These are phyloP conservation scores for Lasiosphaeria hispida DNA, from an alignment of 495 filamentous ascomycete species.

Conservation along the genomic window DNA sequence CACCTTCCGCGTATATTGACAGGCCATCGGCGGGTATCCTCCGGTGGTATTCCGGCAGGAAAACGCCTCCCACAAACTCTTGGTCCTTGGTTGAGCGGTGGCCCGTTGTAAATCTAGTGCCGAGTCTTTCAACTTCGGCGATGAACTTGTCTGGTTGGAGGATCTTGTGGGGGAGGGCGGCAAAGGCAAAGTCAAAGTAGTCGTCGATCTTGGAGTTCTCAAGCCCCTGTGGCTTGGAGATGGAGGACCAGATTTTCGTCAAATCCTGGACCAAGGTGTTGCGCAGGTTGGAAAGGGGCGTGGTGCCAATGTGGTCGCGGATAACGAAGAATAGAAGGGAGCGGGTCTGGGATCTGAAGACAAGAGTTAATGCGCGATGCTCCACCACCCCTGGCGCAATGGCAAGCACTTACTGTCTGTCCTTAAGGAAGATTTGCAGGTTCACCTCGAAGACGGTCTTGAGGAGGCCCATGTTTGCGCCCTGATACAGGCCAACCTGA, in stretches of 20 bases:
- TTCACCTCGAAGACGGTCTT: slow-evolving; percentile 99
- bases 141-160: slow-evolving; percentile 92
- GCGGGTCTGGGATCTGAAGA: slow-evolving; percentile 72
- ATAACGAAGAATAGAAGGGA: slow-evolving; percentile 98
- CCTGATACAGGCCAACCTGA: slow-evolving; percentile 96
- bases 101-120: slow-evolving; percentile 76
- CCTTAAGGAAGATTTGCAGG: slow-evolving; percentile 91
- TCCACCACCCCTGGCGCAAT: not conserved
- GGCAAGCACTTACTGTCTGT: slow-evolving; percentile 66
- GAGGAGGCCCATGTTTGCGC: slow-evolving; percentile 95
- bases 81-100: slow-evolving; percentile 70
- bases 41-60: slow-evolving; percentile 91
- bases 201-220: slow-evolving; percentile 89
- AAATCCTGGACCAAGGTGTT: slow-evolving; percentile 89
- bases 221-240: slow-evolving; percentile 85
- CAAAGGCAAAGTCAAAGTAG: slow-evolving; percentile 98
- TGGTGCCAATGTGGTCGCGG: slow-evolving; percentile 89
- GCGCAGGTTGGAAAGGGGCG: slow-evolving; percentile 82
- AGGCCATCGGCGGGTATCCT: slow-evolving; percentile 96
- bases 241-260: slow-evolving; percentile 82
- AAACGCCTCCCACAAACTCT: slow-evolving; percentile 71
- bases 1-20: slow-evolving; percentile 82
- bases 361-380: not conserved
- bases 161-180: slow-evolving; percentile 92
- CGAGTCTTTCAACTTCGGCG: slow-evolving; percentile 72